Base-by-base conservation (phyloP, 139 green algal species). In the Nannochloris sp. region DNA sequence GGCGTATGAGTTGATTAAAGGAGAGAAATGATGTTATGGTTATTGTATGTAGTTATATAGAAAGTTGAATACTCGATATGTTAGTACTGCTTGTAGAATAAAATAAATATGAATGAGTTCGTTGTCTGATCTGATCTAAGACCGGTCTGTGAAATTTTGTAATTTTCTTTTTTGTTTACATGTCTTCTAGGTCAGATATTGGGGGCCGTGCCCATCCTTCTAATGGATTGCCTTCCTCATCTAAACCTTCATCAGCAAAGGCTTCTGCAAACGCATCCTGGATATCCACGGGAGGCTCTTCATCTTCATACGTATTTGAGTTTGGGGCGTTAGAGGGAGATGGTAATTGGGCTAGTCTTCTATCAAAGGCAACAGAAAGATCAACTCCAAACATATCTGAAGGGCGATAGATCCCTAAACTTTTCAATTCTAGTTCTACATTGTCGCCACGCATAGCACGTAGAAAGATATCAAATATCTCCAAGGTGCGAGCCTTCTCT, bases 321-420 rank as follows among this genome's bases (percentile, higher is more conserved):
- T n/a, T n/a, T n/a, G n/a, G n/a, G 8, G 8, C 15, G 45, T 25
- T 54, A 25, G 13, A 10, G 24, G n/a, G 12, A 30, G n/a, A 10
- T 29, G 10, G 15, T 15, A 44, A 27, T 47, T 47, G 6, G 8
- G 27, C 31, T 64, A 67, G 31, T 5, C 68, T 67, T 15, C 12
- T 30, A 25, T 76, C 61, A 48, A 76, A 76, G 6, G 13, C 29
- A 27, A 66, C n/a, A 9, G 35, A 10, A 19, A 71, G 25, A 58
- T 76, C 61, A 3, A 76, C 31, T 13, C 69, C 69, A 54, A 76
- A 76, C 3, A 23, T 45, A 8, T 51, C 38, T 4, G 69, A 38
- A 3, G 69, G 69, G 30, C 61, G 60, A 59, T 76, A 65, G 31
- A 72, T 60, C 4, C 61, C 69, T 15, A 59, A 23, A 12, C 23